Base-by-base conservation (phyloP, 768 basidiomycete genomes). In the Boletus coccyginus region DNA sequence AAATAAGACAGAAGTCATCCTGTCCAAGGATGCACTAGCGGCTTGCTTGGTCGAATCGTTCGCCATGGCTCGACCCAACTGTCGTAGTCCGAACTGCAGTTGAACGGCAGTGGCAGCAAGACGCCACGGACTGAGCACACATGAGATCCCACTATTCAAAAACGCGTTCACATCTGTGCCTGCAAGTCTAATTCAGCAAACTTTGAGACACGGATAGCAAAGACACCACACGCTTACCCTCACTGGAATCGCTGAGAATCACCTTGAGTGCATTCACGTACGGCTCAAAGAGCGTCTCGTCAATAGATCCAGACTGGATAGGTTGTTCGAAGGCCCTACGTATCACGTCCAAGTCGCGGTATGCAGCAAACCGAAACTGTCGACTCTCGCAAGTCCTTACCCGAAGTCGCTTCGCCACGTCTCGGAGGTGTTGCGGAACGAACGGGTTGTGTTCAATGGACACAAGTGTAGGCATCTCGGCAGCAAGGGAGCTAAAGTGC, bases 61-160 rank as follows among this genome's bases (percentile, higher is more conserved):
- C n/a, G 76, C 73, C 33, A 92, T 77, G 12, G 84, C 83, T 47
- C 86, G 81, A 17, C 85, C 87, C 63, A 92, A 73, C 62, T 90
- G 88, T 65, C 87, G 83, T 51, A 92, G 75, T 42, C 85, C 82
- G 39, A 92, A 80, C 55, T 90, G 87, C 58, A 92, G 79, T 62
- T 90, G 86, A 52, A 92, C 87, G 7, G 87, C 85, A 0, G 92
- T 91, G 3, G 88, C 88, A 11, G 88, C 83, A 27, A 92, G 81
- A 64, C 88, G 90, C 89, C 91, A 93, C 1, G 90, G 91, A 58
- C 88, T 91, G 31, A 92, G 74, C 33, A 88, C 74, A 11, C 83
- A 84, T 0, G 83, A 84, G 13, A 86, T 79, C 19, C 83, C 81
- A 79, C 83, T 85, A 52, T 80, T 82, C 48, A 78, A 79, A 49